Evolutionary conservation across 345 rosid species (phyloP), one percentile per base, ranked within the genome.

Genomic region (Arabis hirsuta): DNA sequence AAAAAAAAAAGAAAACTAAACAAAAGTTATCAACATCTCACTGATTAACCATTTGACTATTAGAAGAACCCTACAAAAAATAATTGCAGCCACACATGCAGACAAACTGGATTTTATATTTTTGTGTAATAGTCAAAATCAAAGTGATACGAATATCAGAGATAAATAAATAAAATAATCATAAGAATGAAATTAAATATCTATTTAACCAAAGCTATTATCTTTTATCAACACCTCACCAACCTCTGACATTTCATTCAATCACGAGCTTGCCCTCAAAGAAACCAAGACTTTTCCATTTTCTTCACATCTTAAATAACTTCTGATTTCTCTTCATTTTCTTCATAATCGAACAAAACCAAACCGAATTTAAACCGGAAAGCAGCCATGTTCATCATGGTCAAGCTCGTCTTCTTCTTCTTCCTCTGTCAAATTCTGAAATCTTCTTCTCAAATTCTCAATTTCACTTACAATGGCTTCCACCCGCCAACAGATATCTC

Each of bases 391-490:
- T 74, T 59, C 46, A 42, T 42, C 55, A 74, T 59, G 38, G 31
- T 42, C 55, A 74, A 74, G 38, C 73, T 74, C 67, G 4, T 57
- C 72, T 41, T 66, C 41, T 7, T 67, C 67, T 59, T 52, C 29
- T n/a, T 74, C 12, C 31, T 74, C 68, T 67, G 22, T 66, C 78
- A 59, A 32, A 51, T 39, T 7, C 47, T 12, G 12, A 60, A 20
- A 32, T 59, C 67, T 66, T 74, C 78, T 4, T 74, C 78, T 58
- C 73, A 74, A 53, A 32, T 1, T 42, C 78, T 73, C 36, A 53
- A 62, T 12, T 62, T 72, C 62, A 74, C 55, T n/a, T 74, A 66
- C 73, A 66, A 67, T 74, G 78, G 73, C 31, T 74, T 74, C 61
- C 52, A 57, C 24, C 62, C 47, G 29, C 73, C 78, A 12, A 59